Percentiles rank a stretch among this genome's conserved stretches.
phyloP scores from a whole-genome alignment of 73 alveolate genomes.

The Tetrahymena malaccensis region DNA sequence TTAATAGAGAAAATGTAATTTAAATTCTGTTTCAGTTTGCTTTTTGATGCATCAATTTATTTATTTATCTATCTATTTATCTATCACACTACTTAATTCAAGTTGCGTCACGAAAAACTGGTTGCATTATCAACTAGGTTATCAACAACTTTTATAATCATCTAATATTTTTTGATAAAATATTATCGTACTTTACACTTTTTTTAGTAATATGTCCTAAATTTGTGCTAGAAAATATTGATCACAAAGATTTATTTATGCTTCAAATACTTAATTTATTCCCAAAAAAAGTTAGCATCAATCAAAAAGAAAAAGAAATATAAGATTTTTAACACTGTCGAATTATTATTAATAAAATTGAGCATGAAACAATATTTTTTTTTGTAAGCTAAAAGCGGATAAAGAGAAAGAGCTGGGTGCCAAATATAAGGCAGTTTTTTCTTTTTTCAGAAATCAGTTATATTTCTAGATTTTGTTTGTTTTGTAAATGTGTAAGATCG shows the following conservation, averaged over 20 bases:
- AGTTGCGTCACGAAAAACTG: not conserved
- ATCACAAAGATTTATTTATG: not conserved
- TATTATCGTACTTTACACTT: not conserved
- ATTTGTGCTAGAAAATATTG: not conserved
- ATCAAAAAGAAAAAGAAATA: too few relatives aligned
- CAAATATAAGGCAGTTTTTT: not conserved
- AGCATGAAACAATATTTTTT: not conserved
- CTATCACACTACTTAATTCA: not conserved
- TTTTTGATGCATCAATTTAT: too few relatives aligned
- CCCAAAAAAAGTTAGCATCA: too few relatives aligned
- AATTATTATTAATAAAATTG: too few relatives aligned
- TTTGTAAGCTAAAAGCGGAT: not conserved
- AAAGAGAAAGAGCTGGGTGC: not conserved
- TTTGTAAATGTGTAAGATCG: not conserved
- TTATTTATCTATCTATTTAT: not conserved
- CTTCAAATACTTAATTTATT: not conserved
- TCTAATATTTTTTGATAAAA: not conserved
- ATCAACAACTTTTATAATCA: not conserved
- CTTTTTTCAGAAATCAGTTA: not conserved
- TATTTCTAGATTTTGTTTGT: not conserved
- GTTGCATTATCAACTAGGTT: not conserved
- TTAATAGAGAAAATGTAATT: not conserved
- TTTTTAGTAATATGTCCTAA: not conserved
- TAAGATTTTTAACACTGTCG: not conserved
- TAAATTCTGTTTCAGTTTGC: not conserved